These are phyloP conservation scores for Ogataea haglerorum DNA, from an alignment of 805 yeast species.

Conservation along the genomic window DNA sequence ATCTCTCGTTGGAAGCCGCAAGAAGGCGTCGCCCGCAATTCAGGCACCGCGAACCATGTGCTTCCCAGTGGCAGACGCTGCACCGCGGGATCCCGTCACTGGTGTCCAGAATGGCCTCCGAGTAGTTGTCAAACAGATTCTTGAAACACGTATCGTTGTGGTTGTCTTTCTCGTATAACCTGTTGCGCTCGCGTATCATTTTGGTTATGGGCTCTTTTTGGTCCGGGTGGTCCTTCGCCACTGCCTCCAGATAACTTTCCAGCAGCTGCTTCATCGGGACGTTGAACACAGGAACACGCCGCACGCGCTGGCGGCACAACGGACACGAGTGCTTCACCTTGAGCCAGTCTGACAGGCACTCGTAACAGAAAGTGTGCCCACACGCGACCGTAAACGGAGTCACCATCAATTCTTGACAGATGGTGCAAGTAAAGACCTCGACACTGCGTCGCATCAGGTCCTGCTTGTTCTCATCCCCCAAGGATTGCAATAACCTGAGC, in stretches of 20 bases:
- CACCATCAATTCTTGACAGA: conserved; percentile 68
- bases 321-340: conserved; percentile 61
- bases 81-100: conserved; percentile 76
- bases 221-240: conserved; percentile 28
- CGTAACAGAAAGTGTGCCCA: conserved; percentile 76
- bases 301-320: conserved; percentile 52
- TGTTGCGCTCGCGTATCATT: conserved; percentile 29
- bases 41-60: conserved; percentile 60
- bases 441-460: conserved; percentile 17
- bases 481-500: conserved; percentile 6
- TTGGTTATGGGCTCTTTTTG: conserved; percentile 17
- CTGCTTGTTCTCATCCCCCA: conserved; percentile 17
- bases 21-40: conserved; percentile 60
- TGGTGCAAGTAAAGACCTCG: conserved; percentile 47
- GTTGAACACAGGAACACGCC: conserved; percentile 51
- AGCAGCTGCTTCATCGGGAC: conserved; percentile 47
- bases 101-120: conserved; percentile 52
- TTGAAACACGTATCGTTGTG: conserved; percentile 39
- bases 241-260: conserved; percentile 38
- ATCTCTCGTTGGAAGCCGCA: conserved; percentile 6
- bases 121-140: conserved; percentile 45
- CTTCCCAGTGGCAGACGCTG: conserved; percentile 78
- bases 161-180: conserved; percentile 40
- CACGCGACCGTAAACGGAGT: conserved; percentile 58
- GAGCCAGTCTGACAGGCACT: conserved; percentile 63